These are phyloP conservation scores for Hirschioporus abietinus DNA, from an alignment of 768 basidiomycete species.

Conservation along the genomic window DNA sequence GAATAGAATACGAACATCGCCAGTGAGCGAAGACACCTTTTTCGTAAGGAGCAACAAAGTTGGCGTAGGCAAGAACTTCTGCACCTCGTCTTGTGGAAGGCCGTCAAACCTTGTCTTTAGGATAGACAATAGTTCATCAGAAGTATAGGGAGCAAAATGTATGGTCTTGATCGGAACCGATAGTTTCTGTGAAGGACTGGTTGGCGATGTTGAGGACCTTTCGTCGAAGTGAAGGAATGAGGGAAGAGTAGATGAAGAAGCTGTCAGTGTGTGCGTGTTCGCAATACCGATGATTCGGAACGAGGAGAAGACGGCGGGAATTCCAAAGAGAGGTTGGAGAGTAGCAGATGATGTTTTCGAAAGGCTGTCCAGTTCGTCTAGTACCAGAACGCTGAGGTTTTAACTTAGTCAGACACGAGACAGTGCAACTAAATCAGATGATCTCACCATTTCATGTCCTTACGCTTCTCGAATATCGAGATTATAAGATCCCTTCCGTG, in stretches of 20 bases:
- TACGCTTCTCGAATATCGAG: conserved; percentile 23
- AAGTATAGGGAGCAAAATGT: conserved; percentile 78
- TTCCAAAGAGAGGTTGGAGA: conserved; percentile 59
- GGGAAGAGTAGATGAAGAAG: conserved; percentile 33
- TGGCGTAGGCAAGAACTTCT: conserved; percentile 57
- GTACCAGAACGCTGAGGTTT: conserved; percentile 56
- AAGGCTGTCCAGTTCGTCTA: conserved; percentile 87
- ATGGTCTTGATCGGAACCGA: conserved; percentile 45
- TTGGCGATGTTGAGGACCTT: conserved; percentile 29
- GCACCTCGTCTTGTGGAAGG: conserved; percentile 35
- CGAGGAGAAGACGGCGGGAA: conserved; percentile 48
- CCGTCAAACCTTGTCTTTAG: conserved; percentile 57
- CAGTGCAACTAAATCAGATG: background rate
- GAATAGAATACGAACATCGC: conserved; percentile 76
- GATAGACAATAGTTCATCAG: conserved; percentile 64
- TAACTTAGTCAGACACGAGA: conserved; percentile 14
- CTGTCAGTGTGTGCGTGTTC: conserved; percentile 81
- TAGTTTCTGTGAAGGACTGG: conserved; percentile 17
- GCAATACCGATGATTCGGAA: conserved; percentile 81
- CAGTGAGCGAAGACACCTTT: conserved; percentile 76
- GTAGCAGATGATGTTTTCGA: conserved; percentile 42
- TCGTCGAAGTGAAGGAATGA: background rate
- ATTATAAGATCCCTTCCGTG: conserved; percentile 18
- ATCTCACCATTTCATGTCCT: conserved; percentile 50
- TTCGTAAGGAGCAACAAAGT: conserved; percentile 69